These are phyloP conservation scores for Chlorella sp. DNA, from an alignment of 139 green algal genomes.

Conservation along the genomic window DNA sequence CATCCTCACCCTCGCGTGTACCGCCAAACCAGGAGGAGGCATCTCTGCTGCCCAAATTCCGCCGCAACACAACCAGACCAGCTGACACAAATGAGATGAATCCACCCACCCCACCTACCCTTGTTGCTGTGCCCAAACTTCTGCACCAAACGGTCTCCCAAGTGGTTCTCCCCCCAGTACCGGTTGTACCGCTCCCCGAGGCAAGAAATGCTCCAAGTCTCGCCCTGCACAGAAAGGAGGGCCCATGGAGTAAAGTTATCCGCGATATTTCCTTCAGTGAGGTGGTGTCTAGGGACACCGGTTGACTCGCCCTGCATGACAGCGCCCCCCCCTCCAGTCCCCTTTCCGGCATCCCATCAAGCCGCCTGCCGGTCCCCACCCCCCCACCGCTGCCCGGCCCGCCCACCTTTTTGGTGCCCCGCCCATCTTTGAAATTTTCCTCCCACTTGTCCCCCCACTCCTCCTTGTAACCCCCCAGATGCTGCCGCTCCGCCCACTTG, in stretches of 20 bases:
- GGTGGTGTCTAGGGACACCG: too few species aligned
- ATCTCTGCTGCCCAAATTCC: not conserved
- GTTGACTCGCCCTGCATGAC: too few species aligned
- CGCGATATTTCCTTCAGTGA: too few species aligned
- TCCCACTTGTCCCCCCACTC: constrained; percentile 94
- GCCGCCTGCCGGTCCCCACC: not conserved
- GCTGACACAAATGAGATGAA: too few species aligned
- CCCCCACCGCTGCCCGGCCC: too few species aligned
- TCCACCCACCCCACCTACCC: constrained; percentile 31
- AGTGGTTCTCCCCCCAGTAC: constrained; percentile 87
- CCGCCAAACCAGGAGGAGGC: too few species aligned
- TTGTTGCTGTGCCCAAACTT: constrained; percentile 72
- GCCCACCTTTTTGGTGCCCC: constrained; percentile 74
- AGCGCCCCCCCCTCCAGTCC: not conserved
- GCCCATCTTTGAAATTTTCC: constrained; percentile 80
- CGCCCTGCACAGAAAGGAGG: constrained; percentile 20
- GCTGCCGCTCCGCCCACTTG: constrained; percentile 83
- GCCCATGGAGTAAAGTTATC: too few species aligned
- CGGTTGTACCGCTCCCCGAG: constrained; percentile 69
- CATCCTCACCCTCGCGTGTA: too few species aligned
- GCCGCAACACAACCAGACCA: too few species aligned
- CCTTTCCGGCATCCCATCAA: not conserved
- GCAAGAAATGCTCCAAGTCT: constrained; percentile 67
- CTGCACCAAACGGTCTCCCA: constrained; percentile 73
- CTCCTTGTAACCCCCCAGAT: constrained; percentile 57